Conservation (phyloP, 2,329 filamentous ascomycete genomes). For the Paecilomyces niveus region DNA sequence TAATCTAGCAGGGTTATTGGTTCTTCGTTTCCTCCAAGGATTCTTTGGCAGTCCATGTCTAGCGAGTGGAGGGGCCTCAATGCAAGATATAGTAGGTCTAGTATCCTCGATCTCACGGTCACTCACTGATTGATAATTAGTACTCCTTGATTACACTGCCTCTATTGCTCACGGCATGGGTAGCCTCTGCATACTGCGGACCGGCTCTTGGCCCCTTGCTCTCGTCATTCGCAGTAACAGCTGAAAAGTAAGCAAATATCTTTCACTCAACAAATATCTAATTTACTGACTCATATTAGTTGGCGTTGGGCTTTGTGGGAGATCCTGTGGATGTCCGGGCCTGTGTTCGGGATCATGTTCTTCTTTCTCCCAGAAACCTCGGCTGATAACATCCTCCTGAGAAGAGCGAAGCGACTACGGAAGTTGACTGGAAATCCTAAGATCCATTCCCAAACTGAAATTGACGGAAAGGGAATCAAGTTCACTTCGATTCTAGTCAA, state of each 20-base stretch:
- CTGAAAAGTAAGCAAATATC: neutral
- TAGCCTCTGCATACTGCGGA: constrained; percentile 34
- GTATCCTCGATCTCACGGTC: neutral
- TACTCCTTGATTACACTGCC: constrained; percentile 51
- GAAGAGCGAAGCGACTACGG: constrained; percentile 54
- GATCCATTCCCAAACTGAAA: constrained; percentile 57
- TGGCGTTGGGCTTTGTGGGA: constrained; percentile 57
- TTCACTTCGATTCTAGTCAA: constrained; percentile 12
- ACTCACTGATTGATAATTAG: neutral
- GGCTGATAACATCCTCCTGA: constrained; percentile 54
- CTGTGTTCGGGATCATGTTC: constrained; percentile 54
- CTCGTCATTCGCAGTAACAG: constrained; percentile 53
- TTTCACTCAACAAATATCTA: neutral
- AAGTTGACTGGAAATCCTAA: constrained; percentile 50
- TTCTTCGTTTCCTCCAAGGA: constrained; percentile 57
- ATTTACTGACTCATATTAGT: constrained; percentile 7
- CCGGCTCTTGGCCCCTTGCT: constrained; percentile 56
- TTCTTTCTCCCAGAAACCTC: constrained; percentile 60
- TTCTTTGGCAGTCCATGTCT: constrained; percentile 61
- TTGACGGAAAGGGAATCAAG: constrained; percentile 43
- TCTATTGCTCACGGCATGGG: constrained; percentile 55
- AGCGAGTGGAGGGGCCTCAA: constrained; percentile 46
- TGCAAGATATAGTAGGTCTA: constrained; percentile 28
- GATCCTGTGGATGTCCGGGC: constrained; percentile 55
- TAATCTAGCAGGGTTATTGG: constrained; percentile 58